Evolutionary conservation across 768 basidiomycete genomes (phyloP).

Genomic region (Suillus subluteus): DNA sequence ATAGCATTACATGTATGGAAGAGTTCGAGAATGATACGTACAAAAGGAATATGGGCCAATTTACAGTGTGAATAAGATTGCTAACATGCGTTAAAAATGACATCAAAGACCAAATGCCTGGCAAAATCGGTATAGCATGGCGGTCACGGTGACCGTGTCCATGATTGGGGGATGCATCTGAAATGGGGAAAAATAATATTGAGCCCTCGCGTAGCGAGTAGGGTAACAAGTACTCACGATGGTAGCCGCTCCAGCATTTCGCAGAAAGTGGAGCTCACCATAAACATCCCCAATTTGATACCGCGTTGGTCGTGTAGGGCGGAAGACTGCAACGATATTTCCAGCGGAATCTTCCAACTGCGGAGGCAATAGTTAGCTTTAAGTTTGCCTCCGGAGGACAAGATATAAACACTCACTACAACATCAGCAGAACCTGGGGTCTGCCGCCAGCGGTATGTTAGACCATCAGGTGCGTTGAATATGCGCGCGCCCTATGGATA

Average conservation of each 20-base stretch:
- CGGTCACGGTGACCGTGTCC: slow-evolving; percentile 85
- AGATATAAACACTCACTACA: slow-evolving; percentile 47
- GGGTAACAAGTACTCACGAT: slow-evolving; percentile 54
- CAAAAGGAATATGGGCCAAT: slow-evolving; percentile 34
- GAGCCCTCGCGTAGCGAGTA: slow-evolving; percentile 22
- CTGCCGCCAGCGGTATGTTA: slow-evolving; percentile 81
- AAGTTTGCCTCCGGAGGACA: slow-evolving; percentile 5
- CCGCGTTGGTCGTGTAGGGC: slow-evolving; percentile 73
- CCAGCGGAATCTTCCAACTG: slow-evolving; percentile 76
- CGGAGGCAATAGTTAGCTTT: slow-evolving; percentile 16
- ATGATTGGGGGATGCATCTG: slow-evolving; percentile 90
- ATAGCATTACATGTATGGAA: slow-evolving; percentile 36
- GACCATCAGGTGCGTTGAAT: slow-evolving; percentile 84
- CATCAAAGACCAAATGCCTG: slow-evolving; percentile 50
- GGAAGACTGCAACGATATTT: slow-evolving; percentile 78
- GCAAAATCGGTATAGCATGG: slow-evolving; percentile 85
- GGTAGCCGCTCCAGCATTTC: slow-evolving; percentile 77
- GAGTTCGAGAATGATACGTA: slow-evolving; percentile 28
- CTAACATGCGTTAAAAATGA: slow-evolving; percentile 17
- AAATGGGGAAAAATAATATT: slow-evolving; percentile 25
- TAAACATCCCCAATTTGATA: slow-evolving; percentile 88
- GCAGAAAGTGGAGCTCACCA: slow-evolving; percentile 83
- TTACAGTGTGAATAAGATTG: slow-evolving; percentile 35
- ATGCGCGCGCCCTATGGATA: slow-evolving; percentile 58
- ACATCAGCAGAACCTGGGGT: slow-evolving; percentile 59